Evolutionary conservation across 192 early-diverging fungal species (phyloP), one percentile per base, ranked within the genome.

Genomic region (Coemansia sp.): DNA sequence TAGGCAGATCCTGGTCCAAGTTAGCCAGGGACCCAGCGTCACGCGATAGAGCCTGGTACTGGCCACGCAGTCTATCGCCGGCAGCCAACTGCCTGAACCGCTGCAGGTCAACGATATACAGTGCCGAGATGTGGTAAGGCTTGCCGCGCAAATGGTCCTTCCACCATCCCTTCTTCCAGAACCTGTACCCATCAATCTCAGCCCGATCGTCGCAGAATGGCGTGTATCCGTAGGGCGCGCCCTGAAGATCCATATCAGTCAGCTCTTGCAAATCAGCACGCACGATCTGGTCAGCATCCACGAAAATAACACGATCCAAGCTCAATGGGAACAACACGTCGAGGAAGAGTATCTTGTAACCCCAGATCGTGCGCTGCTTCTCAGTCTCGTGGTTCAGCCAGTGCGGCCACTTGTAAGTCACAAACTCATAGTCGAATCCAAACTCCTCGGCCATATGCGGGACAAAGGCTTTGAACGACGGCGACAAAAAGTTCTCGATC

Each of bases 81-180:
- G 96, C 97, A 8, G 95, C 94, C 82, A 97, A 65, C 68, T 94
- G 92, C 27, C 97, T 88, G 90, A 99, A 98, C 34, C 90, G 87
- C 24, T 89, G 85, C 78, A 99, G 81, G 71, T 99, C 97, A n/a
- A 99, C 90, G 0, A 99, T 95, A 69, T 97, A 99, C 1, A 99
- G 81, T 0, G 97, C 97, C 63, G 91, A 90, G 63, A 99, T 99
- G 70, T 98, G 96, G 84, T 99, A 99, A 9, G 97, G 95, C 66
- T 90, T 90, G 16, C 90, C 93, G 46, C 74, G 81, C 64, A 99
- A 79, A 74, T 97, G 95, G 46, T 92, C 88, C 66, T 90, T 86
- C 97, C 97, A 99, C 79, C 95, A 99, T 0, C 97, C 97, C 36
- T 90, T 80, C 63, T 94, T 96, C 97, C 97, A 99, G 89, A 99